Base-by-base conservation (phyloP, 2,329 filamentous ascomycete genomes). In the Aspergillus oerlinghausenensis region DNA sequence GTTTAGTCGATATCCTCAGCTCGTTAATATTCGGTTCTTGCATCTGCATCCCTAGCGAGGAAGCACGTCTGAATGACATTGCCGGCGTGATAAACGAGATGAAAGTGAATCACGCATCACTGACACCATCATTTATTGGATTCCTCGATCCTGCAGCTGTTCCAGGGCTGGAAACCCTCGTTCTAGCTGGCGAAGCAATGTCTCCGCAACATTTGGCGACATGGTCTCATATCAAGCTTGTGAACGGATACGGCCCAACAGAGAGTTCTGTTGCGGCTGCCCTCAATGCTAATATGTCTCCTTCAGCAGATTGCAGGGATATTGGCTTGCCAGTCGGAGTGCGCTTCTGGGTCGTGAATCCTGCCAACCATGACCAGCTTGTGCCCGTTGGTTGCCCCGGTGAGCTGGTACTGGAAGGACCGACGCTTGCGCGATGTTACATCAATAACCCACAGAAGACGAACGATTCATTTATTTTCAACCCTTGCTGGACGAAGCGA, bases 391-490 rank as follows among this genome's bases (percentile, higher is more conserved):
- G 72, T 25, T 69, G 68, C 40, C 68, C 66, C 14, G 73, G 73
- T 52, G 73, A 76, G 63, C 56, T 76, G 50, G 55, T 75, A 14
- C 60, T 75, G 5, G 73, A 75, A 58, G 73, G 73, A 0, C 83
- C 84, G 1, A 79, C 83, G n/a, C 82, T 88, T 2, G 84, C 84
- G 9, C 75, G 82, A 35, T 84, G 84, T 26, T 88, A 88, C 57
- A 71, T 87, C 23, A 81, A 81, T 51, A 81, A 87, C 55, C 74
- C 77, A 0, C 77, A 78, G 43, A 85, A 84, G 69, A 88, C 85
- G 0, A 76, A 76, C 2, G 77, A 79, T 25, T 79, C 78, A 0
- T 88, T 88, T 58, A 80, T 88, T 49, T 71, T 77, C 9, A 75
- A 84, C 53, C 84, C 82, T 0, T 67, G 67, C 0, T 87, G 83